A percentile compares a stretch with the other conserved stretches of the same genome.
Conservation (phyloP, 2,329 filamentous ascomycete genomes). For the Allantophomopsis lycopodina region DNA sequence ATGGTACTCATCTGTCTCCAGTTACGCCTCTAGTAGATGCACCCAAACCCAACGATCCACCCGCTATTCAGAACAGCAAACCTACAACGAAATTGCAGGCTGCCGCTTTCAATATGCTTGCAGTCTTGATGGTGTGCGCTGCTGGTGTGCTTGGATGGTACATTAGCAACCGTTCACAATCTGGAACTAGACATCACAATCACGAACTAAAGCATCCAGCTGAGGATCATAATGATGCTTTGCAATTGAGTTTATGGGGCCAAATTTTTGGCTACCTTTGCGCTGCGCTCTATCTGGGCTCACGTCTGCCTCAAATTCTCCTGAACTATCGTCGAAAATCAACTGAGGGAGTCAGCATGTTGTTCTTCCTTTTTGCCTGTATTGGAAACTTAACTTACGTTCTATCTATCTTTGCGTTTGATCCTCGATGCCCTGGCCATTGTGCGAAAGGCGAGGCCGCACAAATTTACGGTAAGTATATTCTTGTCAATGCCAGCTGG, state of each 20-base stretch:
- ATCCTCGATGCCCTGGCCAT: slow-evolving; percentile 45
- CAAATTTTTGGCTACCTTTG: slow-evolving; percentile 93
- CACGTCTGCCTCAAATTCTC: slow-evolving; percentile 77
- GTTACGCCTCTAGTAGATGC: slow-evolving; percentile 64
- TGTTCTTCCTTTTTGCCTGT: slow-evolving; percentile 96
- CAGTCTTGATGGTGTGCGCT: slow-evolving; percentile 68
- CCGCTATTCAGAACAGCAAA: slow-evolving; percentile 24
- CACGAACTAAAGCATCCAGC: slow-evolving; percentile 12
- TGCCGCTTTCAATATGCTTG: slow-evolving; percentile 58
- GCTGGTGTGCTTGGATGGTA: slow-evolving; percentile 83
- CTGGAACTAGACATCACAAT: slow-evolving; percentile 10
- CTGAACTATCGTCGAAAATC: slow-evolving; percentile 88
- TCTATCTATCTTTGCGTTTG: slow-evolving; percentile 80
- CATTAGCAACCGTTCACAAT: slow-evolving; percentile 36
- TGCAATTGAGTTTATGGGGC: slow-evolving; percentile 62
- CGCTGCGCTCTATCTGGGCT: slow-evolving; percentile 77
- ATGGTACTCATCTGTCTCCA: slow-evolving; percentile 60
- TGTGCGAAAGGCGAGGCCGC: slow-evolving; percentile 55
- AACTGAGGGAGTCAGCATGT: slow-evolving; percentile 82
- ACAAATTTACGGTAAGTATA: slow-evolving; percentile 62
- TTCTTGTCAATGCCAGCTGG: slow-evolving; percentile 87
- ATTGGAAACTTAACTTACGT: slow-evolving; percentile 92
- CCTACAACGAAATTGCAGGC: slow-evolving; percentile 39
- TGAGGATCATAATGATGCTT: slow-evolving; percentile 29
- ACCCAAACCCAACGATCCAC: slow-evolving; percentile 23